These are phyloP conservation scores for Lepidium africanum DNA, from an alignment of 345 rosid genomes.

Conservation along the genomic window DNA sequence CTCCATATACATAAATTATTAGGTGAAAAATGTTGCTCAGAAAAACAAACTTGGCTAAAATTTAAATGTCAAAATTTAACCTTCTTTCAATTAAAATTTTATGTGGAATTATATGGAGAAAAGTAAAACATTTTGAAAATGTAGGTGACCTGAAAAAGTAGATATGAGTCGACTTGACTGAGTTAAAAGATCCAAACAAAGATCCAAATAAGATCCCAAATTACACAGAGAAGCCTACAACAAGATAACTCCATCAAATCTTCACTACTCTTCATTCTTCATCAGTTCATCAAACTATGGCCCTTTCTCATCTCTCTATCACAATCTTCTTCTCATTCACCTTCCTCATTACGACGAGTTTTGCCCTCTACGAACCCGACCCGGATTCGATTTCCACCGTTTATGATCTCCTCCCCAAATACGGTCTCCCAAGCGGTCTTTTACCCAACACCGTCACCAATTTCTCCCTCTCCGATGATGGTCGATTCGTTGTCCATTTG, in stretches of 20 bases:
- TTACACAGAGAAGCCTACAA: background rate
- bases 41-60: too few relatives aligned
- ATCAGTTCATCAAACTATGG: constrained; percentile 1
- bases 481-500: constrained; percentile 48
- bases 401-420: constrained; percentile 75
- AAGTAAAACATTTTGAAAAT: background rate
- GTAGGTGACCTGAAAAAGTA: background rate
- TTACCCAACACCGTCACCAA: constrained; percentile 51
- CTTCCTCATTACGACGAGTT: constrained; percentile 2
- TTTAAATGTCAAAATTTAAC: too few relatives aligned
- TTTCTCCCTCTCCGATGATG: constrained; percentile 62
- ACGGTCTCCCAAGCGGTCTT: constrained; percentile 84
- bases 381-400: constrained; percentile 36
- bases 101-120: background rate
- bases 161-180: background rate
- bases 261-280: background rate
- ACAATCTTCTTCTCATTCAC: constrained; percentile 24
- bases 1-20: too few relatives aligned
- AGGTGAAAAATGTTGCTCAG: too few relatives aligned
- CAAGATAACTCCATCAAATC: background rate
- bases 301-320: constrained; percentile 15
- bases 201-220: background rate
- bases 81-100: too few relatives aligned
- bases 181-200: background rate
- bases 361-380: constrained; percentile 24